Evolutionary conservation across 2,329 filamentous ascomycete genomes (phyloP), one percentile per base, ranked within the genome.

Genomic region (Incumbomyces lentus): DNA sequence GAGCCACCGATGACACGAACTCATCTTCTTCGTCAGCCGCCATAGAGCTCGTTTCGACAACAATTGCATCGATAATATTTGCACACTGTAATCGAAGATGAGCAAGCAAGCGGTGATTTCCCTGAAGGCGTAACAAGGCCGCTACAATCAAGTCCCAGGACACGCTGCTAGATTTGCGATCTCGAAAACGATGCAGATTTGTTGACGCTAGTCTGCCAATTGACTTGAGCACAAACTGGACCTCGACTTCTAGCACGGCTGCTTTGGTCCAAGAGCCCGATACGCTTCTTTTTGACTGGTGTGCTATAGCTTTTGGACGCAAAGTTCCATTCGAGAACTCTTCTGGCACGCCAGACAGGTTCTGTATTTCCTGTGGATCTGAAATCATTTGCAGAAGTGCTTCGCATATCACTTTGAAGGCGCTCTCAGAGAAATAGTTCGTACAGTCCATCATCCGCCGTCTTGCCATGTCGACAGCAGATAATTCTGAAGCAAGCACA

Each of bases 401-500:
- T 45, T 73, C 69, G 1, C 96, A 71, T 8, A 96, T 79, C 52
- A 86, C 78, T 4, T 83, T 69, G 57, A 96, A 96, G 0, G 87
- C 73, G 13, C 80, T 74, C 53, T 90, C 88, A 0, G 88, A 86
- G 58, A 94, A 96, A 56, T 95, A 89, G 13, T 84, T 74, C 0
- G 89, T 96, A 64, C 88, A 95, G 61, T 96, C 92, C 48, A 96
- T 81, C 14, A 98, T 72, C 52, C 92, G 80, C 1, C 81, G 80
- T 1, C 88, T 87, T 2, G 92, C 92, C 6, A 84, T 82, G 62
- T 95, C 86, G 0, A 96, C 90, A 29, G 92, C 86, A 49, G 84
- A 78, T 22, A 95, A 84, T 61, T 98, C 92, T 0, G 78, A 73
- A 32, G 78, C 79, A 57, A 96, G 81, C 56, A 86, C 87, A 8